Percentiles rank a stretch among this genome's conserved stretches.
Evolutionary conservation across 108 stramenopile species (phyloP).

Genomic region (Nitzschia putrida): DNA sequence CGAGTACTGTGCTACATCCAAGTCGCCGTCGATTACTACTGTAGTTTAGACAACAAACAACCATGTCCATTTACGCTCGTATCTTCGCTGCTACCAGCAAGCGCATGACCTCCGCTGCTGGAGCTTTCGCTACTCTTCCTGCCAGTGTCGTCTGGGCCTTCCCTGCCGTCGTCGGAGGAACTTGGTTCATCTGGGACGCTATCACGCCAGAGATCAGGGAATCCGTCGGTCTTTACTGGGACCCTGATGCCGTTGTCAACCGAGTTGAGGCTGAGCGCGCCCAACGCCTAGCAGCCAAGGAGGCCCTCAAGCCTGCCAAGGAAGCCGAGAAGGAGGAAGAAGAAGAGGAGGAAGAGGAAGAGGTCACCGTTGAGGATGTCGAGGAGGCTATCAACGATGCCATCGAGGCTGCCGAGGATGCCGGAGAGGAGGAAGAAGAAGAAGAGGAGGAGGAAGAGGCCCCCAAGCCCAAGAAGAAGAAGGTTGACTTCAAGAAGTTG

Average conservation of each 20-base stretch:
- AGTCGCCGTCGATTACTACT: not conserved
- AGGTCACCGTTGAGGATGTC: slow-evolving; percentile 15
- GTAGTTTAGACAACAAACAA: not conserved
- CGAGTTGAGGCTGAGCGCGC: slow-evolving; percentile 34
- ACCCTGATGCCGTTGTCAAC: slow-evolving; percentile 35
- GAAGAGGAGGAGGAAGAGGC: slow-evolving; percentile 36
- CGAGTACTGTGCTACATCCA: too few species aligned
- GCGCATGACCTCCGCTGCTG: slow-evolving; percentile 13
- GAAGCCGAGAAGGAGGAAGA: slow-evolving; percentile 9
- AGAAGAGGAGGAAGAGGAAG: slow-evolving; percentile 17
- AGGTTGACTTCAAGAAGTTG: slow-evolving; percentile 19
- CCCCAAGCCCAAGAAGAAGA: slow-evolving; percentile 27
- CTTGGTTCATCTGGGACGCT: slow-evolving; percentile 43
- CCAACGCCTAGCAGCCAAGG: slow-evolving; percentile 29
- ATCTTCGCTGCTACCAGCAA: slow-evolving; percentile 37
- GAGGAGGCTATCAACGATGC: slow-evolving; percentile 21
- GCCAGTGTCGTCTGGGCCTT: slow-evolving; percentile 27
- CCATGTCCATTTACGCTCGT: slow-evolving; percentile 18
- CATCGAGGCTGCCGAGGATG: slow-evolving; percentile 7
- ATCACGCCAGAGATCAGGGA: slow-evolving; percentile 34
- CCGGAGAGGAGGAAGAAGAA: slow-evolving; percentile 16
- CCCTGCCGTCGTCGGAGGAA: slow-evolving; percentile 19
- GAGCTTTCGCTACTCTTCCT: slow-evolving; percentile 1
- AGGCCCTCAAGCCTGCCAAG: slow-evolving; percentile 23
- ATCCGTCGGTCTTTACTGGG: slow-evolving; percentile 31